Conservation (phyloP, 768 basidiomycete species). For the Lactarius tabidus region DNA sequence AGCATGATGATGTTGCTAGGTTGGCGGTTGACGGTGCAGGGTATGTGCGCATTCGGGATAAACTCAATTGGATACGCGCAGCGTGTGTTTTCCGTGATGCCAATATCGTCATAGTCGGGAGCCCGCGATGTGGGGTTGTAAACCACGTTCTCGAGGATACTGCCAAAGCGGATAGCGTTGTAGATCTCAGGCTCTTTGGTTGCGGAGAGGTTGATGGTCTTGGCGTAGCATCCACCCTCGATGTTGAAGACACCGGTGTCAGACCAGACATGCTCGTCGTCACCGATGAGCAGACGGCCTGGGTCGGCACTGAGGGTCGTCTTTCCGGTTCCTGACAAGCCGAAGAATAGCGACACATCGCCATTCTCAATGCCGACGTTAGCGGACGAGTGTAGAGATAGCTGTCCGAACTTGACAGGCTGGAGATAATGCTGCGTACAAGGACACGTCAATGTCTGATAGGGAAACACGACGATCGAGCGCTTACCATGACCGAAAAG, state of each 20-base stretch:
- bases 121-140: conserved; percentile 79
- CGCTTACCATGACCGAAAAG: conserved; percentile 89
- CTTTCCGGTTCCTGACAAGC: conserved; percentile 97
- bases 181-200: conserved; percentile 99
- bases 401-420: conserved; percentile 96
- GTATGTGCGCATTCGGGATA: conserved; percentile 93
- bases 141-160: conserved; percentile 98
- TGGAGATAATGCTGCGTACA: conserved; percentile 82
- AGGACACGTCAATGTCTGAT: conserved; percentile 18
- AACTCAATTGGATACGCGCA: conserved; percentile 99
- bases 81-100: conserved; percentile 98
- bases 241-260: conserved; percentile 99
- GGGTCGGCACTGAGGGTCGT: conserved; percentile 98
- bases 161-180: conserved; percentile 91
- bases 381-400: conserved; percentile 96
- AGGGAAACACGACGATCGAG: conserved; percentile 2
- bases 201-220: conserved; percentile 92
- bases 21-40: conserved; percentile 81
- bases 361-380: conserved; percentile 87
- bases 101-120: conserved; percentile 93
- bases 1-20: conserved; percentile 96
- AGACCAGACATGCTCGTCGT: conserved; percentile 99
- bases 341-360: conserved; percentile 98
- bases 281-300: conserved; percentile 88
- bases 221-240: conserved; percentile 99